phyloP scores from a whole-genome alignment of 225 moss, liverwort and hornwort species.

The Neckera pumila region DNA sequence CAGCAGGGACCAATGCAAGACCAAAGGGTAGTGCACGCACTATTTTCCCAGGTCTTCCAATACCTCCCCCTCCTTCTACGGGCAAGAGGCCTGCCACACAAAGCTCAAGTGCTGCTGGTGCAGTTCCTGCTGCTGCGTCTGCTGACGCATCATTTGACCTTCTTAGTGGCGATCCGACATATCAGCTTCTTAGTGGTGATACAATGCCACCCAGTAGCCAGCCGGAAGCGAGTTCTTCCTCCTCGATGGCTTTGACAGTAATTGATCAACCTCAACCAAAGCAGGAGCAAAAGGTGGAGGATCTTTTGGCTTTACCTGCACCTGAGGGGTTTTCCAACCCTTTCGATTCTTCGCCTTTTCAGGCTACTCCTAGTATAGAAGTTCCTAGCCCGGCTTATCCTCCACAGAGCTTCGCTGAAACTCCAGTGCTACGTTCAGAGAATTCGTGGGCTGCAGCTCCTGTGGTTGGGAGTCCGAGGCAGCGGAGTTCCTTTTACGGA shows the following conservation, averaged over 20 bases:
- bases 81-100: constrained; percentile 21
- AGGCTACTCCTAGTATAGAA: constrained; percentile 34
- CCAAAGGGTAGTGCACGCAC: constrained; percentile 24
- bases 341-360: constrained; percentile 68
- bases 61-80: constrained; percentile 47
- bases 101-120: neutral
- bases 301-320: constrained; percentile 29
- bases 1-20: neutral
- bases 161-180: constrained; percentile 53
- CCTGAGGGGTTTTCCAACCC: constrained; percentile 48
- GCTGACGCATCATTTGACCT: constrained; percentile 62
- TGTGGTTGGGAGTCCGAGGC: neutral
- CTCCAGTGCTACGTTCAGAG: neutral
- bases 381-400: neutral
- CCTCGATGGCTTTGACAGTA: constrained; percentile 15
- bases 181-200: constrained; percentile 79
- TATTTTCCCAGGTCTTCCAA: constrained; percentile 23
- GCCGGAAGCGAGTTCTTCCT: constrained; percentile 21
- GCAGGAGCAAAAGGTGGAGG: constrained; percentile 8
- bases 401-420: constrained; percentile 7
- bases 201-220: constrained; percentile 6
- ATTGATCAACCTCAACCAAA: constrained; percentile 18
- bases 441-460: constrained; percentile 31
- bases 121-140: constrained; percentile 28
- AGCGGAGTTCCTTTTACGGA: constrained; percentile 29